Evolutionary conservation across 2,329 filamentous ascomycete species (phyloP).

Genomic region (Hypoxylon sp.): DNA sequence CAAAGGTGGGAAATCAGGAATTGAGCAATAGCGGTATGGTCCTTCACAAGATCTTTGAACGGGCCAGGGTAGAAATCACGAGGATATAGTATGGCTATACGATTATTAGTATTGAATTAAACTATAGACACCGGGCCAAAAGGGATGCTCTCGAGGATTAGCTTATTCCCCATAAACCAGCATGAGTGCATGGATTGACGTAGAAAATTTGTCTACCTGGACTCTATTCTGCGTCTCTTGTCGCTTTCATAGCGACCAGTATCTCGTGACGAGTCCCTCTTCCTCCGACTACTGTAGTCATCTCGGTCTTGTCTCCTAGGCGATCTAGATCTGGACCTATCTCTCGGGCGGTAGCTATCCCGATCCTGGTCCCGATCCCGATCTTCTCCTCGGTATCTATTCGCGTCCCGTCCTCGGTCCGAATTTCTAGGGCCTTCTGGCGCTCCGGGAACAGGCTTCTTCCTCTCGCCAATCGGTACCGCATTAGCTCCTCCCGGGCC

Average conservation of each 20-base stretch:
- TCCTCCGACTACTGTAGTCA: constrained; percentile 65
- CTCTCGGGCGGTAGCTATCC: constrained; percentile 53
- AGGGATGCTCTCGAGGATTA: constrained; percentile 3
- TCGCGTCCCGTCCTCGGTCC: constrained; percentile 47
- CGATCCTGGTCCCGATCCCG: constrained; percentile 53
- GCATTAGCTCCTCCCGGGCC: constrained; percentile 76
- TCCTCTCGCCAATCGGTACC: constrained; percentile 76
- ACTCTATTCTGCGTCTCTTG: constrained; percentile 72
- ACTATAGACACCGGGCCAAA: neutral
- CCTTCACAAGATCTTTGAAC: constrained; percentile 82
- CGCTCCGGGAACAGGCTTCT: constrained; percentile 58
- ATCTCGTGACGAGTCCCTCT: constrained; percentile 71
- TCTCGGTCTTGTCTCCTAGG: constrained; percentile 61
- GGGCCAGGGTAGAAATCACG: constrained; percentile 88
- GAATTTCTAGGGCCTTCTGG: constrained; percentile 59
- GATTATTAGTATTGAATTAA: constrained; percentile 2
- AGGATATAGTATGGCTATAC: constrained; percentile 69
- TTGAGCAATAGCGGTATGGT: constrained; percentile 70
- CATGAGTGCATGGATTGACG: constrained; percentile 42
- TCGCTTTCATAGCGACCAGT: constrained; percentile 69
- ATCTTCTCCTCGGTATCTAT: constrained; percentile 47
- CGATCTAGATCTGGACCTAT: constrained; percentile 68
- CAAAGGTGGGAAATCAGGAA: constrained; percentile 71
- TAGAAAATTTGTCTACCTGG: constrained; percentile 48
- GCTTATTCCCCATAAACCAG: constrained; percentile 38